Evolutionary conservation across 495 filamentous ascomycete genomes (phyloP), one percentile per base, ranked within the genome.

Genomic region (Penicillium subrubescens): DNA sequence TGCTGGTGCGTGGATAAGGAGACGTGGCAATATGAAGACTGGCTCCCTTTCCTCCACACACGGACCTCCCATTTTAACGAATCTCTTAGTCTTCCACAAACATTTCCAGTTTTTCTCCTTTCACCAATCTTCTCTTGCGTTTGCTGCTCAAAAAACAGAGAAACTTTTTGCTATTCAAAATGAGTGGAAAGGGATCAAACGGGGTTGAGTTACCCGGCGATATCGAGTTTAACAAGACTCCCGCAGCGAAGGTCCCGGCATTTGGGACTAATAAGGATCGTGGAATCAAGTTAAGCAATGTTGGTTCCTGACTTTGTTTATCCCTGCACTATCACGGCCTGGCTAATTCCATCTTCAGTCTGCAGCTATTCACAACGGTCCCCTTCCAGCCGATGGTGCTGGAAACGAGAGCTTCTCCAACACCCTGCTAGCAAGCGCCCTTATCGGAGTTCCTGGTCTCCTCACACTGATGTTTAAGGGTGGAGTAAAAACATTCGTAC

Each of bases 151-250:
- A 33, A 2, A 33, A 33, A 33, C 8, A 1, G 25, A 27, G 4
- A 33, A 33, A 1, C 5, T 1, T 33, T 3, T 5, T 33, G 31
- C 31, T 7, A 7, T 3, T 33, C 2, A 33, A 33, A 41, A 41
- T 41, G 37, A 41, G 12, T 17, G 37, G 7, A n/a, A 39, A 23
- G 46, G 29, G 37, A 41, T 5, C 8, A 17, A 61, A 64, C 6
- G 34, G 51, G 23, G 50, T 60, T 41, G 64, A 75, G 51, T 61
- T 73, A 2, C n/a, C 62, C 8, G 50, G 57, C 63, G 83, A 88
- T 67, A 89, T 93, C 73, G 87, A 92, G 72, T 94, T 90, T 73
- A 86, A 94, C 73, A 81, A 90, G 70, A 96, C 92, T 74, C 92
- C 92, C 12, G 84, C 87, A 66, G 84, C 86, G 59, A 80, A 83